Percentiles rank a stretch among this genome's conserved stretches.
These are phyloP conservation scores for Miscanthus lutarioriparius DNA, from an alignment of 176 grass and related monocot genomes.

Conservation along the genomic window DNA sequence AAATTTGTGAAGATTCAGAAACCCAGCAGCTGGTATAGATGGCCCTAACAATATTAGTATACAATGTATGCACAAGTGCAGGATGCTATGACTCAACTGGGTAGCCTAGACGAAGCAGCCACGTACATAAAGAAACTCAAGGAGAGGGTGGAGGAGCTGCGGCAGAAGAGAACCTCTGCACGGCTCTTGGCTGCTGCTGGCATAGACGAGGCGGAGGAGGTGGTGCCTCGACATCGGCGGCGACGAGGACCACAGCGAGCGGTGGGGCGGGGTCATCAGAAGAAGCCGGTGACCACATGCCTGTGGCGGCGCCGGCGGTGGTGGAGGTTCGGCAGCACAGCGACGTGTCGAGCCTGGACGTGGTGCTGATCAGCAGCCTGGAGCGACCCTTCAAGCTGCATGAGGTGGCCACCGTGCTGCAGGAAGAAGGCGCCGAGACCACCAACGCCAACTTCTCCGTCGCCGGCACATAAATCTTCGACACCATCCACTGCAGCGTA, in stretches of 20 bases:
- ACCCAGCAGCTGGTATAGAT: no score
- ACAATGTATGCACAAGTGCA: slow-evolving; percentile 2
- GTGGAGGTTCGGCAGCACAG: slow-evolving; percentile 50
- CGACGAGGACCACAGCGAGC: background rate
- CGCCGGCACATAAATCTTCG: slow-evolving; percentile 36
- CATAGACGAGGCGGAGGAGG: background rate
- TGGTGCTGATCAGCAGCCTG: slow-evolving; percentile 39
- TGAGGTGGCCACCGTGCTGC: slow-evolving; percentile 50
- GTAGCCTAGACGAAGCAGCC: slow-evolving; percentile 51
- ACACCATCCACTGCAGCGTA: slow-evolving; percentile 62
- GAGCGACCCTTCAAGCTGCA: slow-evolving; percentile 47
- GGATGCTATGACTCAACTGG: slow-evolving; percentile 43
- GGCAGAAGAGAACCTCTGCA: slow-evolving; percentile 22
- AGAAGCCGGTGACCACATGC: background rate
- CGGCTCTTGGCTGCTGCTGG: background rate
- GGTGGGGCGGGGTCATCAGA: background rate
- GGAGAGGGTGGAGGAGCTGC: slow-evolving; percentile 48
- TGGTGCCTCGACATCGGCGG: background rate
- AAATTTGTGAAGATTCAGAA: no score
- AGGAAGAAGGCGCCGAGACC: slow-evolving; percentile 73
- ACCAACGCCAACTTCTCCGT: slow-evolving; percentile 43
- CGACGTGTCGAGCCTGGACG: slow-evolving; percentile 42
- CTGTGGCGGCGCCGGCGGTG: background rate
- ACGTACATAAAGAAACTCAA: slow-evolving; percentile 59
- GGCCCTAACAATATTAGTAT: no score